These are phyloP conservation scores for Suillus americanus DNA, from an alignment of 768 basidiomycete genomes.

Conservation along the genomic window DNA sequence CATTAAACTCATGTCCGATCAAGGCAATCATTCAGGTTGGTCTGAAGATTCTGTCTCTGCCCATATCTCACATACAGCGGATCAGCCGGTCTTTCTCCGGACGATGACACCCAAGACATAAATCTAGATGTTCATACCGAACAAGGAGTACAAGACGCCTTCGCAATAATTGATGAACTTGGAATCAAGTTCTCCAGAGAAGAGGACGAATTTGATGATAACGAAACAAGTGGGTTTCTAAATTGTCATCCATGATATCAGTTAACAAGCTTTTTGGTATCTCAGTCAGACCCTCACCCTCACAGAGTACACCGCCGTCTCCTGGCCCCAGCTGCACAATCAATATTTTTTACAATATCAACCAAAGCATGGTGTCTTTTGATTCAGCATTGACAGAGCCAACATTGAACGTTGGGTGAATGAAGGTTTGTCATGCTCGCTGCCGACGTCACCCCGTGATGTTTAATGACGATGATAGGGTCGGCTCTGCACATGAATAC, in stretches of 20 bases:
- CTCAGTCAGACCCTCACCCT: too few relatives aligned
- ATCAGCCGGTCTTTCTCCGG: neutral
- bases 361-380: neutral
- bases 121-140: neutral
- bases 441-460: neutral
- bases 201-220: neutral
- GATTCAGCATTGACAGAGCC: neutral
- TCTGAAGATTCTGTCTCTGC: neutral
- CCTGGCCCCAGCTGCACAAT: neutral
- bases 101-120: neutral
- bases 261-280: too few relatives aligned
- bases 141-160: neutral
- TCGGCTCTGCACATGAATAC: neutral
- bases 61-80: neutral
- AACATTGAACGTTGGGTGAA: neutral
- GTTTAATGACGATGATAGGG: neutral
- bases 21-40: neutral
- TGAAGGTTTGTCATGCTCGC: neutral
- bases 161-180: neutral
- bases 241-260: too few relatives aligned
- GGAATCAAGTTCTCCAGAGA: neutral
- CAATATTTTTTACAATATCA: neutral
- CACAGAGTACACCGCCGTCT: neutral
- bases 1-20: too few relatives aligned
- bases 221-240: too few relatives aligned